Evolutionary conservation across 352 stramenopile genomes (phyloP).

Genomic region (Globisporangium viniferum): DNA sequence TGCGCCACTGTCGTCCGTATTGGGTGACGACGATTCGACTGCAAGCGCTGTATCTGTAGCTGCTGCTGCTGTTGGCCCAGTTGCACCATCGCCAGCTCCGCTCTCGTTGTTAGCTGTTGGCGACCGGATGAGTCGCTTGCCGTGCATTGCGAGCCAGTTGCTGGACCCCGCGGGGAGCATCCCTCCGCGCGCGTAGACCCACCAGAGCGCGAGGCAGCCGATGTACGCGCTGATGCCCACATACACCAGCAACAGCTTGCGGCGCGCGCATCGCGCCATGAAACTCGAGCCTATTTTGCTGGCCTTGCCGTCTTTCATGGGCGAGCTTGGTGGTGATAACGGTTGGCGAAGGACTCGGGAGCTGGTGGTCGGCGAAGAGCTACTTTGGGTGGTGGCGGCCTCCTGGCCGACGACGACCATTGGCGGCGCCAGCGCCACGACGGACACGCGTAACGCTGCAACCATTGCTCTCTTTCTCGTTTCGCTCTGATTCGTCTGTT

Average conservation of each 20-base stretch:
- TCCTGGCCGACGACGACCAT: not conserved
- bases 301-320: not conserved
- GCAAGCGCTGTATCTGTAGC: not conserved
- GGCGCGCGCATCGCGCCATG: not conserved
- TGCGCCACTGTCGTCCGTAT: not conserved
- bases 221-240: conserved; percentile 3
- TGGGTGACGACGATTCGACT: not conserved
- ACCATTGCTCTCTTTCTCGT: not conserved
- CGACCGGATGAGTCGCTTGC: conserved; percentile 5
- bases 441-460: not conserved
- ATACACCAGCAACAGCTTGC: conserved; percentile 7
- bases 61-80: not conserved
- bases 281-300: not conserved
- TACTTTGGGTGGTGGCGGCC: not conserved
- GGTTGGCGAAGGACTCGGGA: not conserved
- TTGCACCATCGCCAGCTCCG: not conserved
- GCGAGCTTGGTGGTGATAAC: not conserved
- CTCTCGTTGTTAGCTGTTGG: not conserved
- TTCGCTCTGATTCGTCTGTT: not conserved
- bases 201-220: conserved; percentile 11
- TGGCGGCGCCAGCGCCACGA: not conserved
- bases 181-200: not conserved
- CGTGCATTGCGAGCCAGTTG: conserved; percentile 12
- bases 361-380: not conserved
- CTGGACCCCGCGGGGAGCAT: not conserved